Conservation (phyloP, 2,329 filamentous ascomycete species). For the Fusarium udum region DNA sequence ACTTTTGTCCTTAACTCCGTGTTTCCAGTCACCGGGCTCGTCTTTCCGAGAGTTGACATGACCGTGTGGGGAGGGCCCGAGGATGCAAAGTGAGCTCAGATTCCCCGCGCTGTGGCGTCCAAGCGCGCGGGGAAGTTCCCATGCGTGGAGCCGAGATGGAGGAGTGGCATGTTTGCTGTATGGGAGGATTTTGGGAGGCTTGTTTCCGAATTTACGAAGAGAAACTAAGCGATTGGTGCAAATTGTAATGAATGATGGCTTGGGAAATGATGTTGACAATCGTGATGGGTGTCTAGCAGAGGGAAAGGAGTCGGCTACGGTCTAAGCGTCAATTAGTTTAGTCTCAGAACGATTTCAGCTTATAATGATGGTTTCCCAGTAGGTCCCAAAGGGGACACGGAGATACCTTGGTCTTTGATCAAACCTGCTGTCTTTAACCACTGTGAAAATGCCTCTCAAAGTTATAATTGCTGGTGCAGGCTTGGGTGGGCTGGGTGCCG, state of each 20-base stretch:
- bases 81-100: neutral
- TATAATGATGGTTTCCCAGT: neutral
- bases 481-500: slow-evolving; percentile 1
- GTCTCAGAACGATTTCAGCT: neutral
- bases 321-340: neutral
- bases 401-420: neutral
- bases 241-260: too few relatives aligned
- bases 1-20: neutral
- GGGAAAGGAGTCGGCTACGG: neutral
- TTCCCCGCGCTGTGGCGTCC: neutral
- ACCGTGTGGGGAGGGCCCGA: neutral
- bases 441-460: slow-evolving; percentile 1
- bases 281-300: neutral
- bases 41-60: neutral
- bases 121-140: neutral
- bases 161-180: neutral
- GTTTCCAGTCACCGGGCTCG: neutral
- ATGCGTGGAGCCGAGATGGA: neutral
- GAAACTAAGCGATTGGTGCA: neutral
- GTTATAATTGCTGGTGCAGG: slow-evolving; percentile 5
- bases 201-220: neutral
- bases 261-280: neutral
- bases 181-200: neutral
- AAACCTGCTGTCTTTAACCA: too few relatives aligned
- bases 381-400: neutral